Conservation (phyloP, 768 basidiomycete species). For the Calocybe gangraenosa region DNA sequence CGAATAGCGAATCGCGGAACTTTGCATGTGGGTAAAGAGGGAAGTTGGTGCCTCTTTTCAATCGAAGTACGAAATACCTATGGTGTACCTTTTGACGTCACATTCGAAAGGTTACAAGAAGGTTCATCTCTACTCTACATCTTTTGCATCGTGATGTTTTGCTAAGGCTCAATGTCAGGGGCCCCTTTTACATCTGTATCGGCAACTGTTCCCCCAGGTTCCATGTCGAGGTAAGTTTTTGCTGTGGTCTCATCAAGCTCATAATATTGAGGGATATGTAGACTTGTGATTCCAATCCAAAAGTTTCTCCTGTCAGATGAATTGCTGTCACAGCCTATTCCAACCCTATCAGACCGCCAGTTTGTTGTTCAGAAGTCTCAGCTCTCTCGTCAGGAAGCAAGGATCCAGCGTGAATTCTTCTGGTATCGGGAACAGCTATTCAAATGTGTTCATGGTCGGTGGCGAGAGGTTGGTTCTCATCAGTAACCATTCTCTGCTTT, state of each 20-base stretch:
- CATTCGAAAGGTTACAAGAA: conserved; percentile 62
- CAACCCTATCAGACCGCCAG: conserved; percentile 83
- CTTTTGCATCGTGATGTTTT: background rate
- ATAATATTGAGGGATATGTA: conserved; percentile 21
- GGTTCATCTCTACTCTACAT: conserved; percentile 37
- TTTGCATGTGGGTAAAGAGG: conserved; percentile 42
- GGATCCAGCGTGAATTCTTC: conserved; percentile 75
- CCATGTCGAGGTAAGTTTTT: conserved; percentile 65
- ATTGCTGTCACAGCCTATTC: conserved; percentile 64
- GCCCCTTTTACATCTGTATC: conserved; percentile 36
- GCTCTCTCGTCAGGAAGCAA: conserved; percentile 55
- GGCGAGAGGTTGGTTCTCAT: conserved; percentile 72
- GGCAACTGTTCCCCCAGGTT: conserved; percentile 80
- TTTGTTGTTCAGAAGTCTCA: conserved; percentile 81
- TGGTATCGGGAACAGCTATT: conserved; percentile 95
- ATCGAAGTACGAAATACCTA: conserved; percentile 92
- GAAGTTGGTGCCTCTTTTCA: conserved; percentile 82
- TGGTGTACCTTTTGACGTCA: conserved; percentile 87
- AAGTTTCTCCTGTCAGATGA: conserved; percentile 62
- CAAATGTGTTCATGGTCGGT: conserved; percentile 59
- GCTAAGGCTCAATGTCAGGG: conserved; percentile 28
- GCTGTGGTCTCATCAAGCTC: background rate
- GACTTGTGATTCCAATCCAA: conserved; percentile 67
- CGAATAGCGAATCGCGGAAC: conserved; percentile 22
- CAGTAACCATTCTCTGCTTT: background rate